Conservation (phyloP, 2,329 filamentous ascomycete species). For the Fusarium pilosicola region DNA sequence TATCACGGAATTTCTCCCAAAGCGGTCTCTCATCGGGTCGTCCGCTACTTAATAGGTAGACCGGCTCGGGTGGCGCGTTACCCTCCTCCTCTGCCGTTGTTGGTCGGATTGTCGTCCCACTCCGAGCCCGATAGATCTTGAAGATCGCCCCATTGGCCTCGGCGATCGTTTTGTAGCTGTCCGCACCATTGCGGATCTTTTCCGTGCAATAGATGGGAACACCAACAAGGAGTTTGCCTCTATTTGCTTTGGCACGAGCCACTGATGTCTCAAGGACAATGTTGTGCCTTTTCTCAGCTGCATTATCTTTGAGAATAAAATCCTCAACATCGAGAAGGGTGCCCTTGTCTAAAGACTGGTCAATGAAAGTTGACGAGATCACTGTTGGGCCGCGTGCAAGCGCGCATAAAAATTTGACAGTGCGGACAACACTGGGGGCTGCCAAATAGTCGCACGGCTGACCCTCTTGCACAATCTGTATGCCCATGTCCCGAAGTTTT, state of each 20-base stretch:
- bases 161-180: conserved; percentile 87
- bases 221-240: conserved; percentile 77
- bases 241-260: conserved; percentile 77
- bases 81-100: conserved; percentile 72
- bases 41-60: conserved; percentile 83
- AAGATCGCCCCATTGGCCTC: conserved; percentile 89
- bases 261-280: conserved; percentile 76
- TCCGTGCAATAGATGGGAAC: conserved; percentile 87
- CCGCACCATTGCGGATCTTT: conserved; percentile 80
- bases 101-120: conserved; percentile 73
- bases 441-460: conserved; percentile 85
- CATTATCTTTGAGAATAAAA: conserved; percentile 75
- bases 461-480: conserved; percentile 80
- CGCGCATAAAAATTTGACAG: conserved; percentile 91
- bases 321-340: conserved; percentile 71
- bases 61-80: conserved; percentile 71
- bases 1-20: conserved; percentile 82
- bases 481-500: conserved; percentile 84
- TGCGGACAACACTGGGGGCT: conserved; percentile 86
- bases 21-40: conserved; percentile 74
- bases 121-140: conserved; percentile 78
- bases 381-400: conserved; percentile 83
- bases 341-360: conserved; percentile 76
- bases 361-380: conserved; percentile 81
- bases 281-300: conserved; percentile 76